Base-by-base conservation (phyloP, 75 land plant genomes). In the Selaginella tamariscina region DNA sequence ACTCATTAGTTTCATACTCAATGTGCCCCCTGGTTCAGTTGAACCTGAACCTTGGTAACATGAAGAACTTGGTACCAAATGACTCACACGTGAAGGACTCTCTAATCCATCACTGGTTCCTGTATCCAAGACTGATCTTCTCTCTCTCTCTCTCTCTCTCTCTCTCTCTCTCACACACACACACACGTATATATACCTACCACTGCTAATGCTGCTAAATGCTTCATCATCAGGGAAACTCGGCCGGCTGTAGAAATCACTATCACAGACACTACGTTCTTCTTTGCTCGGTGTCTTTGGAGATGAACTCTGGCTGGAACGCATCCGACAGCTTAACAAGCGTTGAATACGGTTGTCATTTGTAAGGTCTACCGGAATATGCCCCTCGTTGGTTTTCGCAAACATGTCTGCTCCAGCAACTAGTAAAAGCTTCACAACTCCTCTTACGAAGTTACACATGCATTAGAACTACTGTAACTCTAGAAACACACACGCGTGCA, bases 331-430 rank as follows among this genome's bases (percentile, higher is more conserved):
- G 24, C 57, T 67, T 2, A 77, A 64, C 29, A 73, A 54, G 21
- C 67, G 32, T 1, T 62, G 28, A 15, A 62, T 77, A 44, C 39
- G 55, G 27, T 27, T 23, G 21, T 77, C 75, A 77, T 29, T 9
- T 24, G 79, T 67, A 31, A 77, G 28, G 2, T 77, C 64, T 30
- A 72, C 18, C 33, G 79, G 79, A 56, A 77, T 32, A 30, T 66
- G 75, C 31, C 69, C 75, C 27, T 66, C 54, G 29, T 32, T 68
- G 22, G 64, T 77, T 54, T 39, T 77, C 24, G 70, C 70, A 68
- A 65, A 72, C 1, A 72, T n/a, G 29, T 77, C 59, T 57, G 71
- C 79, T 30, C 79, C 79, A 54, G 70, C 65, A 22, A 54, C 66
- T 11, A 72, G 54, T 32, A 77, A 32, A n/a, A 77, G 64, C 32